phyloP scores from a whole-genome alignment of 2,329 filamentous ascomycete species.

The Achaetomium macrosporum region DNA sequence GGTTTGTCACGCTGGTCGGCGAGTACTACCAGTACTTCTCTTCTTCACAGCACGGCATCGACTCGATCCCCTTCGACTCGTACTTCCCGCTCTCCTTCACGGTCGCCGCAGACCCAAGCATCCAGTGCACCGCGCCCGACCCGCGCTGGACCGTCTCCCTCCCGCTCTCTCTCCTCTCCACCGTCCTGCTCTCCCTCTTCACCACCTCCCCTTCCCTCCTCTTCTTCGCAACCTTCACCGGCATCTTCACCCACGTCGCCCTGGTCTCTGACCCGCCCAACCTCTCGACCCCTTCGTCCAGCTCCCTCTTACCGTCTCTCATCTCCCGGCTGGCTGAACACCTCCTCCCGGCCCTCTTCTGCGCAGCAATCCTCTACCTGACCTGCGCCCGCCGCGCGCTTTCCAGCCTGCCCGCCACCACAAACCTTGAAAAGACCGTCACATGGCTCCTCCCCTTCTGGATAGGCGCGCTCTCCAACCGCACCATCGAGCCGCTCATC shows the following conservation, averaged over 20 bases:
- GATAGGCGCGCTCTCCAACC: conserved; percentile 68
- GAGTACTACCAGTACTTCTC: conserved; percentile 44
- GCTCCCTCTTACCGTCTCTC: conserved; percentile 54
- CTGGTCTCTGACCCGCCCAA: conserved; percentile 79
- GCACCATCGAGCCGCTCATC: conserved; percentile 64
- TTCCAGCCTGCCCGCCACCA: conserved; percentile 39
- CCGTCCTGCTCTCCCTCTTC: conserved; percentile 68
- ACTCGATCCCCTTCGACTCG: conserved; percentile 59
- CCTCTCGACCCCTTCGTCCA: conserved; percentile 53
- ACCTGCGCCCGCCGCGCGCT: conserved; percentile 53
- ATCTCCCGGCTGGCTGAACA: conserved; percentile 43
- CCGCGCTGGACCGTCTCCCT: conserved; percentile 52
- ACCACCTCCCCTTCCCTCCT: conserved; percentile 71
- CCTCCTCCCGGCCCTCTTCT: conserved; percentile 63
- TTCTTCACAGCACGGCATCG: conserved; percentile 48
- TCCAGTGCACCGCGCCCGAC: conserved; percentile 39
- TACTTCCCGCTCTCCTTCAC: conserved; percentile 67
- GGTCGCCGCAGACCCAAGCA: conserved; percentile 44
- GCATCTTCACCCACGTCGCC: conserved; percentile 82
- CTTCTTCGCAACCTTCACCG: conserved; percentile 73
- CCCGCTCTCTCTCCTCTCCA: conserved; percentile 70
- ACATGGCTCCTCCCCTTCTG: conserved; percentile 67
- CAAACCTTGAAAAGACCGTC: conserved; percentile 65
- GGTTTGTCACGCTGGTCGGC: conserved; percentile 60
- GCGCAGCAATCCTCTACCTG: conserved; percentile 63